Evolutionary conservation across 2,329 filamentous ascomycete genomes (phyloP).

Genomic region (Conoideocrella luteorostrata): DNA sequence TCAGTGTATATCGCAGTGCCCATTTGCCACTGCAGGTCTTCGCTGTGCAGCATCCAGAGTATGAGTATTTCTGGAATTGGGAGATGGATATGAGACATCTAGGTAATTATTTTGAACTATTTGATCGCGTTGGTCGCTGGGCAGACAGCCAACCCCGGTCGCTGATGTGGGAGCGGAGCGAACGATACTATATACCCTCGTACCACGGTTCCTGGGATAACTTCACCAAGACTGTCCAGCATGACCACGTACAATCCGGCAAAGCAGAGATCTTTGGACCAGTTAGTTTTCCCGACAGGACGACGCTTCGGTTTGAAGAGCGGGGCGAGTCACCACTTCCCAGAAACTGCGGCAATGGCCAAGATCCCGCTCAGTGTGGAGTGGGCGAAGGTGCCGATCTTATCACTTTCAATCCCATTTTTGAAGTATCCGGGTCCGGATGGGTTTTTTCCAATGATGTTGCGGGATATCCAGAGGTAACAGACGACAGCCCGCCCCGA

Average conservation of each 20-base stretch:
- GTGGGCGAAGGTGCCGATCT: conserved; percentile 68
- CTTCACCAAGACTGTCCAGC: conserved; percentile 58
- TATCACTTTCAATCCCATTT: conserved; percentile 72
- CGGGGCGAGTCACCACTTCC: conserved; percentile 48
- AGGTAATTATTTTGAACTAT: conserved; percentile 66
- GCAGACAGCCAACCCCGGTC: conserved; percentile 60
- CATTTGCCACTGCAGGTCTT: conserved; percentile 61
- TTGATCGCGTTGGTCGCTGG: conserved; percentile 62
- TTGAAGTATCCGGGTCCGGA: conserved; percentile 62
- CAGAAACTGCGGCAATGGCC: conserved; percentile 45
- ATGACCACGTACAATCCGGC: conserved; percentile 48
- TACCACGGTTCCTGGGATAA: conserved; percentile 67
- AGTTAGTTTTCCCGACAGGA: conserved; percentile 41
- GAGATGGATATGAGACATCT: conserved; percentile 63
- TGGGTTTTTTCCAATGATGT: conserved; percentile 68
- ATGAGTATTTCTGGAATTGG: conserved; percentile 64
- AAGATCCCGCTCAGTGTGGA: conserved; percentile 50
- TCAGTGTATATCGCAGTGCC: conserved; percentile 62
- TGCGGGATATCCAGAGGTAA: conserved; percentile 59
- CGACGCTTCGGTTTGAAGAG: conserved; percentile 43
- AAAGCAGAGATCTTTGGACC: conserved; percentile 65
- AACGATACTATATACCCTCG: conserved; percentile 68
- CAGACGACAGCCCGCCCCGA: conserved; percentile 41
- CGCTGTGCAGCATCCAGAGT: conserved; percentile 55
- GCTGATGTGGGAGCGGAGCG: conserved; percentile 71